Evolutionary conservation across 176 grass and related monocot genomes (phyloP), one percentile per base, ranked within the genome.

Genomic region (Miscanthus lutarioriparius): DNA sequence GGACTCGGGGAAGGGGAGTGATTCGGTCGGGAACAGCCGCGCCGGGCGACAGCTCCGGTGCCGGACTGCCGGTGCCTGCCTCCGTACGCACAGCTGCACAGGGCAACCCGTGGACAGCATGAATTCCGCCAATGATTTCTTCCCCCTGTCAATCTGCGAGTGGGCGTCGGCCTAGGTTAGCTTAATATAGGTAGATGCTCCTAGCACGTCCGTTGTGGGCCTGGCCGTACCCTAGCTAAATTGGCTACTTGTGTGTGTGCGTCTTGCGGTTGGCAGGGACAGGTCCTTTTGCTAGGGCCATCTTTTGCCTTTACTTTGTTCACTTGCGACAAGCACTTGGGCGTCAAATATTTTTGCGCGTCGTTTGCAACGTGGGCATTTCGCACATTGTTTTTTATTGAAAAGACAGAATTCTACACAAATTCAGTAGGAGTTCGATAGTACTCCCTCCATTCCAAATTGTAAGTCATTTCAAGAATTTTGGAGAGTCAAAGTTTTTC

Each of bases 41-140:
- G 27, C 23, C 68, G 37, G 27, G 11, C 14, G 54, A 74, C 17
- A 51, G 45, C 33, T 35, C 33, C 33, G 66, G 23, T 9, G 27
- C 3, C 3, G 58, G n/a, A 9, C 23, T 7, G 26, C 7, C 16
- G 17, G 10, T 14, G 44, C 47, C 26, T 25, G 23, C 49, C 12
- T n/a, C 26, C 33, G 25, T 54, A 35, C 78, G 64, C 51, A 16
- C 66, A 59, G 14, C 48, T 19, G 53, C 53, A 35, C n/a, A 16
- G 28, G 15, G 26, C 17, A 19, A 27, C 56, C 75, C 70, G 49
- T 85, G 76, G 82, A 85, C 64, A 69, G 16, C 71, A 81, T 85
- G 32, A 71, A 76, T 64, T 83, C 51, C 64, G 64, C 83, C 72
- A 39, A 81, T 81, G 87, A 81, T 89, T 85, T 81, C 37, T 5